Conservation (phyloP, 805 yeast species). For the Lachancea nothofagi region DNA sequence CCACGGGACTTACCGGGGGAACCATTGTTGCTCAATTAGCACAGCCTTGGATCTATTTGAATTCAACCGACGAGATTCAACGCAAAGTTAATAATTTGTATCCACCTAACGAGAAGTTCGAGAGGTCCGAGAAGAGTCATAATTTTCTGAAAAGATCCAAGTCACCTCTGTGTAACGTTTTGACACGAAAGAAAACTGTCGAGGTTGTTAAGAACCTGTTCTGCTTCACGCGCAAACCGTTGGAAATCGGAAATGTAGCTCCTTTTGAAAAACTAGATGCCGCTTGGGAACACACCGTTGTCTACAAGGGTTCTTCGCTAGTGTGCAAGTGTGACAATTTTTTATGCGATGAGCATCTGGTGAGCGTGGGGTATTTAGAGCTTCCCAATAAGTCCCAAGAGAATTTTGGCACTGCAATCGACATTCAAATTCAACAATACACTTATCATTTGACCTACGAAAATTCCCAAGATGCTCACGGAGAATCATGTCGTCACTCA, state of each 20-base stretch:
- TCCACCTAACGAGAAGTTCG: background rate
- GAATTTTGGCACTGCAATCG: background rate
- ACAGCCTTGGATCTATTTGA: constrained; percentile 8
- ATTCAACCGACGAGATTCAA: constrained; percentile 5
- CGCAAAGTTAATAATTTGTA: constrained; percentile 2
- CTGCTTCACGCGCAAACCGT: constrained; percentile 11
- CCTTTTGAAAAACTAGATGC: constrained; percentile 1
- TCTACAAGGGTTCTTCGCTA: constrained; percentile 1
- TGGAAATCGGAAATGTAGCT: background rate
- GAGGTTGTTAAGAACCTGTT: constrained; percentile 8
- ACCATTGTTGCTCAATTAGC: constrained; percentile 14
- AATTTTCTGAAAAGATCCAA: constrained; percentile 1
- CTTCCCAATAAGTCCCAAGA: background rate
- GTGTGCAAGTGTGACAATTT: constrained; percentile 1
- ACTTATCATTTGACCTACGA: background rate
- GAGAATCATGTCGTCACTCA: constrained; percentile 4
- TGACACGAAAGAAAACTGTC: constrained; percentile 4
- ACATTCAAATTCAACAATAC: constrained; percentile 3
- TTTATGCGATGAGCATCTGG: background rate
- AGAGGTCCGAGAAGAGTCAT: background rate
- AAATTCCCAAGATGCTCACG: constrained; percentile 2
- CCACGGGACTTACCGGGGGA: constrained; percentile 23
- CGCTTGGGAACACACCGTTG: constrained; percentile 6
- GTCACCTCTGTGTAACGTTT: constrained; percentile 3
- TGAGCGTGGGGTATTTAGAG: background rate